A percentile compares a stretch with the other conserved stretches of the same genome.
Conservation (phyloP, 2,329 filamentous ascomycete species). For the Fusarium sp. region DNA sequence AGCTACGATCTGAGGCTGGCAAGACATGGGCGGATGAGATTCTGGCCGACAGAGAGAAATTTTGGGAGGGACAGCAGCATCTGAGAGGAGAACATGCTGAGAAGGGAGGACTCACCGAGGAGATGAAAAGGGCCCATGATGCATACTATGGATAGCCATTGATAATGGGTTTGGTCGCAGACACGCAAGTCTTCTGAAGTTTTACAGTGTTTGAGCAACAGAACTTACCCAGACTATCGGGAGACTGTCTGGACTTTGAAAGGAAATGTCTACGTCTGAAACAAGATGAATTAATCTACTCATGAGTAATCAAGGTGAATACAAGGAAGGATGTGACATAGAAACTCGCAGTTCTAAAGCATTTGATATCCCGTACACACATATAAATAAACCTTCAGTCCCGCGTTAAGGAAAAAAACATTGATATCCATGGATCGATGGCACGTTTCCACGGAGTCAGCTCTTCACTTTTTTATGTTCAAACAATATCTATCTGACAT, state of each 20-base stretch:
- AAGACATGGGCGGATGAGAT: slow-evolving; percentile 82
- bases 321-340: not conserved
- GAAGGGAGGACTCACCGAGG: slow-evolving; percentile 52
- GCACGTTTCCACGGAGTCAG: not conserved
- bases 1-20: slow-evolving; percentile 80
- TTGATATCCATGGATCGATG: not conserved
- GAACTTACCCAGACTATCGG: not conserved
- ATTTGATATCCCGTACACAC: not conserved
- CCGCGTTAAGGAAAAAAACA: not conserved
- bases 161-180: not conserved
- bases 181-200: not conserved
- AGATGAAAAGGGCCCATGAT: slow-evolving; percentile 35
- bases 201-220: not conserved
- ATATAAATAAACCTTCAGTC: not conserved
- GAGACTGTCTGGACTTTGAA: not conserved
- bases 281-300: not conserved
- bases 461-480: not conserved
- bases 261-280: not conserved
- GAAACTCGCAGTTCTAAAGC: not conserved
- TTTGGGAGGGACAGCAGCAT: slow-evolving; percentile 70
- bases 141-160: slow-evolving; percentile 29
- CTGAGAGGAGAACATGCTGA: slow-evolving; percentile 58
- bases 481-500: not conserved
- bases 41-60: slow-evolving; percentile 76
- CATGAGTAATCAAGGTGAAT: not conserved